Base-by-base conservation (phyloP, 768 basidiomycete genomes). In the Lactarius pseudohatsudake region DNA sequence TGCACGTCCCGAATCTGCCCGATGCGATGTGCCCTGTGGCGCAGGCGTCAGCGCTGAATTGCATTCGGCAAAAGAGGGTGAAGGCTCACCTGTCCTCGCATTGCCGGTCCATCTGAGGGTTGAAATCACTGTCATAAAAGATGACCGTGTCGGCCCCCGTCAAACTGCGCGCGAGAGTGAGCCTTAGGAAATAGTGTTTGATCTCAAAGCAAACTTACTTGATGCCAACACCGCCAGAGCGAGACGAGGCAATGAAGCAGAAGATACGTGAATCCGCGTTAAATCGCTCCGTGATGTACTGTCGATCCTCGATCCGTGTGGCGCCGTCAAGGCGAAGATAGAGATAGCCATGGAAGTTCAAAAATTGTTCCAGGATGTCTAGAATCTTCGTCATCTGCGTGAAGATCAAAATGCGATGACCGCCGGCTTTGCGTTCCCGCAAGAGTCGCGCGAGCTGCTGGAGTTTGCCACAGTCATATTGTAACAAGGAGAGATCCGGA, bases 41-140 rank as follows among this genome's bases (percentile, higher is more conserved):
- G 45, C 36, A 54, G 28, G 26, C 32, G n/a, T 53, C 45, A 63
- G 55, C 40, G 72, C 61, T 69, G 41, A 54, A 43, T 53, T 34
- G n/a, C 36, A 3, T 18, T 16, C 11, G 45, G 11, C 2, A n/a
- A 45, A 38, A 20, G 18, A 32, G 53, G 16, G 22, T 47, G 30
- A 53, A 4, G n/a, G 72, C 84, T 68, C 74, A 89, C 88, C 90
- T 83, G 77, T 98, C 96, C 77, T 96, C 93, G 72, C 97, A 98
- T 74, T 99, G 96, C 55, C 91, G 82, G 75, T 99, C 96, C 92
- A 96, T 97, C 75, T 97, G 96, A 0, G 96, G 96, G 72, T 94
- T 94, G 81, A 96, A 97, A 76, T 97, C 95, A 67, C 92, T 93
- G 74, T 98, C 96, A 73, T 96, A 98, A 76, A 99, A 96, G 62